A percentile compares a stretch with the other conserved stretches of the same genome.
Evolutionary conservation across 441 rosid genomes (phyloP).

Genomic region (Geranium incanum): DNA sequence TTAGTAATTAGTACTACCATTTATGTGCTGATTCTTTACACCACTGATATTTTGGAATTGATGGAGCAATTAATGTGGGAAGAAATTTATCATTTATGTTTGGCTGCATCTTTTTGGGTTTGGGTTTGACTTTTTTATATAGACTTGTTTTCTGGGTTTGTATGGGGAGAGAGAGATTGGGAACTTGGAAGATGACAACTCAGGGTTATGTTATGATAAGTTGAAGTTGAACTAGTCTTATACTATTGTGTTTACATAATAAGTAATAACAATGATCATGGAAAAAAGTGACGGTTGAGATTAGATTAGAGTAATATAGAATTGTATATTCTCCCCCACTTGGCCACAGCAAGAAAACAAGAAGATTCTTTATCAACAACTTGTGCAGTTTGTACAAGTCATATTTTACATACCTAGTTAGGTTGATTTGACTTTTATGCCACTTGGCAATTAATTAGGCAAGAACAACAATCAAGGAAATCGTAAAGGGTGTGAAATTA

Average conservation of each 20-base stretch:
- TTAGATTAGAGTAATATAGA: background rate
- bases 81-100: too few relatives aligned
- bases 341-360: background rate
- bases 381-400: too few relatives aligned
- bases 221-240: background rate
- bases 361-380: background rate
- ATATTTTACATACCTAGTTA: background rate
- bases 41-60: too few relatives aligned
- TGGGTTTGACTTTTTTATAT: background rate
- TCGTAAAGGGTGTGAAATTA: background rate
- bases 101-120: too few relatives aligned
- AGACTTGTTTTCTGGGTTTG: background rate
- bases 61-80: too few relatives aligned
- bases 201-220: background rate
- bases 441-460: background rate
- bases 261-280: too few relatives aligned
- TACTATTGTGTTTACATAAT: background rate
- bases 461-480: background rate
- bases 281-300: background rate
- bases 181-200: too few relatives aligned
- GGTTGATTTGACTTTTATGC: background rate
- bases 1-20: too few relatives aligned
- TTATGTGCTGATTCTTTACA: background rate
- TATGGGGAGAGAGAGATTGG: background rate
- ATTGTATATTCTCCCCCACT: slow-evolving; percentile 2